Conservation (phyloP, 1,284 basidiomycete species). For the Cryptococcus sp. region DNA sequence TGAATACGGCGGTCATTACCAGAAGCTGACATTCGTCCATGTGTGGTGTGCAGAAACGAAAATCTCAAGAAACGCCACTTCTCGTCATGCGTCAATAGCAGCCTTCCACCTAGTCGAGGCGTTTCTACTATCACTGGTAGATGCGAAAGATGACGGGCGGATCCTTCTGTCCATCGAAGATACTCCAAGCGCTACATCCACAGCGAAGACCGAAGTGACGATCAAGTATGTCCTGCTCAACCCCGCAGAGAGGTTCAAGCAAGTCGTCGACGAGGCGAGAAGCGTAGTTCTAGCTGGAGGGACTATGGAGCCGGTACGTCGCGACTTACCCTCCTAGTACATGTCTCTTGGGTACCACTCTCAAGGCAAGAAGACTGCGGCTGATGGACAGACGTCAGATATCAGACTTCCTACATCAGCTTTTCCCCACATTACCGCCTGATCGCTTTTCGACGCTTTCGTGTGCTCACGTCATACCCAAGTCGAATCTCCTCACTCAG, state of each 20-base stretch:
- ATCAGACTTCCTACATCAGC: constrained; percentile 80
- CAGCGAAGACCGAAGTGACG: constrained; percentile 54
- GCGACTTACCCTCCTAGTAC: no score
- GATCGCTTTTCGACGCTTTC: constrained; percentile 76
- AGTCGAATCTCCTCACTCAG: constrained; percentile 73
- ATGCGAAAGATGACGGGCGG: constrained; percentile 72
- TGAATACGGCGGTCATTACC: background rate
- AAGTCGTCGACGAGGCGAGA: constrained; percentile 76
- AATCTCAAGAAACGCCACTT: constrained; percentile 11
- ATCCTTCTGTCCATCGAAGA: constrained; percentile 54
- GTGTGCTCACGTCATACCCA: constrained; percentile 90
- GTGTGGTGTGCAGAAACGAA: constrained; percentile 13
- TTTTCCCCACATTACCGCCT: constrained; percentile 69
- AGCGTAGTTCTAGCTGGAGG: constrained; percentile 89
- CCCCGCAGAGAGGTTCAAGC: constrained; percentile 80
- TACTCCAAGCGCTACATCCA: constrained; percentile 29
- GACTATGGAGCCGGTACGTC: constrained; percentile 87
- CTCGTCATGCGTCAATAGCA: constrained; percentile 60
- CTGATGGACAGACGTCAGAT: constrained; percentile 62
- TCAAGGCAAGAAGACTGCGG: background rate
- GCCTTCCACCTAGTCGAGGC: constrained; percentile 82
- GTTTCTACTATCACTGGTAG: constrained; percentile 79
- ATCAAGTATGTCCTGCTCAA: constrained; percentile 95
- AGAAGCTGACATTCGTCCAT: background rate
- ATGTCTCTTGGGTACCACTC: no score